Evolutionary conservation across 371 early-diverging fungal species (phyloP).

Genomic region (Nematocida ironsii): DNA sequence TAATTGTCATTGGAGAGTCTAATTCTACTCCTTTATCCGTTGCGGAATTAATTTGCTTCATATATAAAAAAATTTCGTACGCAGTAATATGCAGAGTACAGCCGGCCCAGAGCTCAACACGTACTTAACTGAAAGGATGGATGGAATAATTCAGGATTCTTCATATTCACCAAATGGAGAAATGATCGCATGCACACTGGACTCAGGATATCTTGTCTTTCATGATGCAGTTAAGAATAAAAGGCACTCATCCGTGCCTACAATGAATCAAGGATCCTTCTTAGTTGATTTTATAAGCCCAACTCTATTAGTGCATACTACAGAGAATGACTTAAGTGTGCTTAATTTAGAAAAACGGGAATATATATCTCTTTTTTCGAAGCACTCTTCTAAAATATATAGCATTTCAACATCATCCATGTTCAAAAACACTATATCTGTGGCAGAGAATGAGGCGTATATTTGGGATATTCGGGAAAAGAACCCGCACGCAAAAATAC

Average conservation of each 20-base stretch:
- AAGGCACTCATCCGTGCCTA: not conserved
- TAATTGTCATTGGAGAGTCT: conserved; percentile 2
- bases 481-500: conserved; percentile 29
- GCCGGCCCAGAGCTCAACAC: not conserved
- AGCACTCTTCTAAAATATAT: conserved; percentile 7
- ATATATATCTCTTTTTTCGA: conserved; percentile 1
- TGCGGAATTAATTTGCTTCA: not conserved
- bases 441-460: not conserved
- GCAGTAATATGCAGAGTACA: conserved; percentile 18
- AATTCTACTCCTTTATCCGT: not conserved
- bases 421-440: conserved; percentile 13
- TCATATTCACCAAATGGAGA: conserved; percentile 38
- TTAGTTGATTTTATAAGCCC: conserved; percentile 6
- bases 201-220: conserved; percentile 1
- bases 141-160: not conserved
- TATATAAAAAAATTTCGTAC: conserved; percentile 28
- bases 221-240: conserved; percentile 33
- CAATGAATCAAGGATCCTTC: not conserved
- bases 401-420: conserved; percentile 28
- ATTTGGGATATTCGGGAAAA: conserved; percentile 48
- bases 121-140: not conserved
- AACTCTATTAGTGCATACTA: conserved; percentile 3
- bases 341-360: conserved; percentile 19
- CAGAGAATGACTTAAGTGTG: not conserved
- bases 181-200: conserved; percentile 31